phyloP scores from a whole-genome alignment of 768 basidiomycete genomes.

The Russula lepida region DNA sequence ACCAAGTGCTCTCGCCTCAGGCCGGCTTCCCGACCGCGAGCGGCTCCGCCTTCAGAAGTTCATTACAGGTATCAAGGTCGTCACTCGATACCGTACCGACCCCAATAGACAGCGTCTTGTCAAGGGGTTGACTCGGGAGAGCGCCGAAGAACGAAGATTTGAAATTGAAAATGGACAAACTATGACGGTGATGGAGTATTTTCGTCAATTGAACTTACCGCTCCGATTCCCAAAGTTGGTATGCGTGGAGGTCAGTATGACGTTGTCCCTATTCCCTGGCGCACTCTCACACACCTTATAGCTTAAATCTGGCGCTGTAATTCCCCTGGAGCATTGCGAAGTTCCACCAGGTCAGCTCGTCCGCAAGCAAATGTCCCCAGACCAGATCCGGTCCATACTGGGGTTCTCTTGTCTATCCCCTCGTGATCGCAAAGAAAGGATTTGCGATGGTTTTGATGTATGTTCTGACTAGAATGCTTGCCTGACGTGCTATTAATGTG shows the following conservation, averaged over 20 bases:
- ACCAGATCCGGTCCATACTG: conserved; percentile 52
- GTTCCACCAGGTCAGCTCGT: conserved; percentile 61
- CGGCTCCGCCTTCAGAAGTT: conserved; percentile 47
- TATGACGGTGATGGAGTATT: conserved; percentile 55
- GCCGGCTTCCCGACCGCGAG: conserved; percentile 40
- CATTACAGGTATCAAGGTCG: conserved; percentile 43
- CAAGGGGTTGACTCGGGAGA: conserved; percentile 45
- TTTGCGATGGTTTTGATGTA: conserved; percentile 46
- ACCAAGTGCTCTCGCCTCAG: conserved; percentile 33
- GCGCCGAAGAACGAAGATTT: conserved; percentile 49
- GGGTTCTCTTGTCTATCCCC: conserved; percentile 61
- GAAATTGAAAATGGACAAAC: conserved; percentile 44
- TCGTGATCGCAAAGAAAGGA: conserved; percentile 43
- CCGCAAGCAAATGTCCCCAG: conserved; percentile 58
- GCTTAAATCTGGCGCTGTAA: conserved; percentile 51
- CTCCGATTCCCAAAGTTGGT: conserved; percentile 53
- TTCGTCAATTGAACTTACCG: conserved; percentile 43
- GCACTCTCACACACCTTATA: conserved; percentile 23
- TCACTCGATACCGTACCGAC: conserved; percentile 28
- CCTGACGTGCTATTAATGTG: not conserved
- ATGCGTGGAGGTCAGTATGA: conserved; percentile 55
- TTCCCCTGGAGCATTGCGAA: conserved; percentile 59
- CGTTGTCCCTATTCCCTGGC: not conserved
- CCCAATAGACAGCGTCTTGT: conserved; percentile 41
- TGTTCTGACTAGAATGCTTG: not conserved